A percentile compares a stretch with the other conserved stretches of the same genome.
These are phyloP conservation scores for Penicillium sp. DNA, from an alignment of 2,329 filamentous ascomycete species.

Conservation along the genomic window DNA sequence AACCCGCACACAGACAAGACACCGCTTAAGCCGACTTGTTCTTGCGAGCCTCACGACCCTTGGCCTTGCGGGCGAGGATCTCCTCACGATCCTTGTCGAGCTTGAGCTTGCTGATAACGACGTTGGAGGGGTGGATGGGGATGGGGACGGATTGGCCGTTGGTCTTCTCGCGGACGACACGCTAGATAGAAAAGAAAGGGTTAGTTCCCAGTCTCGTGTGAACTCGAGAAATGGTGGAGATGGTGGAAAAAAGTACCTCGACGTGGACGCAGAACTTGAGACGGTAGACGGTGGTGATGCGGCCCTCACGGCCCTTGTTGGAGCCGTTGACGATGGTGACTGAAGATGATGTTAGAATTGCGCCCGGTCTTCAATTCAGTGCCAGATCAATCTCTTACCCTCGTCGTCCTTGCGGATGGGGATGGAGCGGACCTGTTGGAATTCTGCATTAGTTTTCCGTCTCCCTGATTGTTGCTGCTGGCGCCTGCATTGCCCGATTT, in stretches of 20 bases:
- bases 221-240: neutral
- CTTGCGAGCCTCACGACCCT: conserved; percentile 7
- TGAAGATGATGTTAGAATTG: neutral
- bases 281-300: conserved; percentile 96
- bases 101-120: conserved; percentile 98
- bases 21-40: conserved; percentile 63
- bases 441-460: conserved; percentile 17
- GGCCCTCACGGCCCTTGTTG: conserved; percentile 98
- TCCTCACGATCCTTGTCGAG: conserved; percentile 62
- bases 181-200: neutral
- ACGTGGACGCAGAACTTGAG: conserved; percentile 98
- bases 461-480: neutral
- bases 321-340: conserved; percentile 83
- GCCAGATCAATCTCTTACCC: conserved; percentile 42
- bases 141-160: conserved; percentile 95
- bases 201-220: neutral
- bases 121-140: conserved; percentile 93
- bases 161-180: conserved; percentile 94
- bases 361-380: neutral
- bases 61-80: conserved; percentile 52
- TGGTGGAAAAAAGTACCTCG: conserved; percentile 58
- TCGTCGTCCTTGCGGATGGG: conserved; percentile 98
- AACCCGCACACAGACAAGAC: conserved; percentile 58
- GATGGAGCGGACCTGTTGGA: conserved; percentile 79
- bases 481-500: conserved; percentile 8